These are phyloP conservation scores for Yamadazyma taylorii DNA, from an alignment of 1,139 yeast genomes.

Conservation along the genomic window DNA sequence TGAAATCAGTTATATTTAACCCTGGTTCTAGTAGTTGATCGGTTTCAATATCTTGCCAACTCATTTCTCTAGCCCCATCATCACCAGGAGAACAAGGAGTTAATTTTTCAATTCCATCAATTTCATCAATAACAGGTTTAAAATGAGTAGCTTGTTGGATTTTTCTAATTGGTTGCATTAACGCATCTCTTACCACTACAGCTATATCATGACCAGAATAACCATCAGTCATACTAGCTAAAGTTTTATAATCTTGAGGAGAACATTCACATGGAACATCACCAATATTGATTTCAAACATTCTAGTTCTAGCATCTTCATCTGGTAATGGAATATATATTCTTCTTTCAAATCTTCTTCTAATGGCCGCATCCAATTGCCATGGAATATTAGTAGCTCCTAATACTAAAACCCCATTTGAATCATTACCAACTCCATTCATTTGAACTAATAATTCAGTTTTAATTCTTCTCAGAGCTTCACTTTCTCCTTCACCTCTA, in stretches of 20 bases:
- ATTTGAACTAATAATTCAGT: conserved; percentile 95
- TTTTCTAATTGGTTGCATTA: conserved; percentile 96
- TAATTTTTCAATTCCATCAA: conserved; percentile 44
- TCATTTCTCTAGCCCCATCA: conserved; percentile 78
- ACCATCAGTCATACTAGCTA: conserved; percentile 95
- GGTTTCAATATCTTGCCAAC: conserved; percentile 89
- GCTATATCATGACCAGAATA: conserved; percentile 98
- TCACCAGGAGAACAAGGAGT: conserved; percentile 99
- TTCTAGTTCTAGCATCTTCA: conserved; percentile 80
- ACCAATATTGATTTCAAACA: conserved; percentile 95
- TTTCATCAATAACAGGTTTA: conserved; percentile 48
- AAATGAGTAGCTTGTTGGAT: conserved; percentile 97
- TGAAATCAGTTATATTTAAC: conserved; percentile 85
- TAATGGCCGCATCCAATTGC: conserved; percentile 97
- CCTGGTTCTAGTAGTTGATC: conserved; percentile 90
- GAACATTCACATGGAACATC: conserved; percentile 80
- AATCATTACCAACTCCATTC: conserved; percentile 98
- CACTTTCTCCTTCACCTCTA: conserved; percentile 97
- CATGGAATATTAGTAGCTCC: conserved; percentile 99
- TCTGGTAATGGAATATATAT: conserved; percentile 96
- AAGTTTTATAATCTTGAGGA: conserved; percentile 67
- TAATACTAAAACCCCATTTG: conserved; percentile 86
- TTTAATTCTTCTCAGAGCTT: conserved; percentile 93
- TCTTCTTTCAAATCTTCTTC: conserved; percentile 94
- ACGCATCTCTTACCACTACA: conserved; percentile 93